A percentile compares a stretch with the other conserved stretches of the same genome.
Conservation (phyloP, 1,284 basidiomycete genomes). For the Phylloporus sp. region DNA sequence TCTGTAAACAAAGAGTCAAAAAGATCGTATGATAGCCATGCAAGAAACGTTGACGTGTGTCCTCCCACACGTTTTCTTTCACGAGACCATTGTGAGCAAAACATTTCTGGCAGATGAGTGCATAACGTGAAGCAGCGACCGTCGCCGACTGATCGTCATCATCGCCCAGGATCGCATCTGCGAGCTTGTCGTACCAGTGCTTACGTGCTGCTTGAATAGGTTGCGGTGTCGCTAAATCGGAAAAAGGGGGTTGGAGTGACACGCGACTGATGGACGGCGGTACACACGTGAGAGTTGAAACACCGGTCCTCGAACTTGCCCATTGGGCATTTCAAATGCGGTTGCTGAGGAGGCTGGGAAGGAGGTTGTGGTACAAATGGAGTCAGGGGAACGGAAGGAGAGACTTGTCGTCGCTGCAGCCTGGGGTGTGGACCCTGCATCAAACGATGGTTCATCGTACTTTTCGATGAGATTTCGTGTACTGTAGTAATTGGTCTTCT, state of each 20-base stretch:
- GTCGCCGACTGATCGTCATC: slow-evolving; percentile 65
- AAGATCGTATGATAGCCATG: neutral
- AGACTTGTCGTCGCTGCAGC: slow-evolving; percentile 40
- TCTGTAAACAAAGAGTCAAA: slow-evolving; percentile 50
- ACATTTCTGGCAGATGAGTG: slow-evolving; percentile 93
- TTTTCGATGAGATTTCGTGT: slow-evolving; percentile 90
- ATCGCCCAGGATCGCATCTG: slow-evolving; percentile 86
- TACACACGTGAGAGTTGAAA: slow-evolving; percentile 54
- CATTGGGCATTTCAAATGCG: slow-evolving; percentile 30
- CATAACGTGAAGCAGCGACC: slow-evolving; percentile 75
- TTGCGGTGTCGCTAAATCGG: slow-evolving; percentile 44
- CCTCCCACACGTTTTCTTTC: slow-evolving; percentile 88
- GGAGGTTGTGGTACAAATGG: slow-evolving; percentile 25
- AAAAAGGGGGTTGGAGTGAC: slow-evolving; percentile 18
- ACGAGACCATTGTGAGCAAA: slow-evolving; percentile 95
- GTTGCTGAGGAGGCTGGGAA: slow-evolving; percentile 31
- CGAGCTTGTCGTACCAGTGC: slow-evolving; percentile 89
- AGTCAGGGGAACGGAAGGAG: slow-evolving; percentile 31
- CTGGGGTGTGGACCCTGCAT: slow-evolving; percentile 42
- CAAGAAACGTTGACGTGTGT: slow-evolving; percentile 75
- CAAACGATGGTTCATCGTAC: slow-evolving; percentile 76
- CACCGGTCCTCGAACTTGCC: slow-evolving; percentile 28
- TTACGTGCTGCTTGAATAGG: slow-evolving; percentile 70
- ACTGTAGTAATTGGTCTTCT: slow-evolving; percentile 94
- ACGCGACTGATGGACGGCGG: neutral